These are phyloP conservation scores for Apiospora aurea DNA, from an alignment of 2,329 filamentous ascomycete species.

Conservation along the genomic window DNA sequence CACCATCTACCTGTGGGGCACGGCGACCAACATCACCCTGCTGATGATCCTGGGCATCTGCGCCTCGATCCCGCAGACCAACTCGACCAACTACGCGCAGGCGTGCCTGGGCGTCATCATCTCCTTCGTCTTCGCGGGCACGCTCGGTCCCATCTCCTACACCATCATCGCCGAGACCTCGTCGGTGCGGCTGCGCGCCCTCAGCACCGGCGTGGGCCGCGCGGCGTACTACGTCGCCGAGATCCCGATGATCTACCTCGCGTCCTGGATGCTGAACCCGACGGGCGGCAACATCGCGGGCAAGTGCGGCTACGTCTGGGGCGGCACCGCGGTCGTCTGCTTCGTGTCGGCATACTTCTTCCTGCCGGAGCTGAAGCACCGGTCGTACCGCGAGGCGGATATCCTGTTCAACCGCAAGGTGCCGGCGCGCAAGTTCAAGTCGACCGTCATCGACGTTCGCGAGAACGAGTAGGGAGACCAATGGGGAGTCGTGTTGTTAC, in stretches of 20 bases:
- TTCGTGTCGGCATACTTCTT: slow-evolving; percentile 48
- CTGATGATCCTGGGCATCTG: slow-evolving; percentile 46
- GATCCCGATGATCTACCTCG: slow-evolving; percentile 43
- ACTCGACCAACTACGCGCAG: slow-evolving; percentile 36
- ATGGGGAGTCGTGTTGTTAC: neutral
- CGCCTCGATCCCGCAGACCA: slow-evolving; percentile 43
- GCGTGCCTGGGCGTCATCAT: slow-evolving; percentile 48
- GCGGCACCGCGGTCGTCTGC: slow-evolving; percentile 44
- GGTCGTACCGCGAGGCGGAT: slow-evolving; percentile 52
- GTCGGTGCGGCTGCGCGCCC: slow-evolving; percentile 44
- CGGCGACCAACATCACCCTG: slow-evolving; percentile 41
- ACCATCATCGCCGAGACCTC: slow-evolving; percentile 51
- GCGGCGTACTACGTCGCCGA: slow-evolving; percentile 47
- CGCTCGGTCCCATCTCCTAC: slow-evolving; percentile 51
- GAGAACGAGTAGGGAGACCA: slow-evolving; percentile 47
- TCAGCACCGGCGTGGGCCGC: slow-evolving; percentile 27
- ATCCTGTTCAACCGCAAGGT: slow-evolving; percentile 45
- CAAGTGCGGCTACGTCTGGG: slow-evolving; percentile 42
- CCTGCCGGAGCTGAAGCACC: slow-evolving; percentile 50
- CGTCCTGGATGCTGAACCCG: slow-evolving; percentile 43
- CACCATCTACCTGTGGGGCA: slow-evolving; percentile 44
- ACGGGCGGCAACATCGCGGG: slow-evolving; percentile 42
- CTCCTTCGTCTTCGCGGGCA: slow-evolving; percentile 49
- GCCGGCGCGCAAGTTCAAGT: slow-evolving; percentile 21
- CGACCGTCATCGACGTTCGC: slow-evolving; percentile 35